A percentile compares a stretch with the other conserved stretches of the same genome.
Evolutionary conservation across 179 eudicot species (phyloP).

Genomic region (Silene vulgaris): DNA sequence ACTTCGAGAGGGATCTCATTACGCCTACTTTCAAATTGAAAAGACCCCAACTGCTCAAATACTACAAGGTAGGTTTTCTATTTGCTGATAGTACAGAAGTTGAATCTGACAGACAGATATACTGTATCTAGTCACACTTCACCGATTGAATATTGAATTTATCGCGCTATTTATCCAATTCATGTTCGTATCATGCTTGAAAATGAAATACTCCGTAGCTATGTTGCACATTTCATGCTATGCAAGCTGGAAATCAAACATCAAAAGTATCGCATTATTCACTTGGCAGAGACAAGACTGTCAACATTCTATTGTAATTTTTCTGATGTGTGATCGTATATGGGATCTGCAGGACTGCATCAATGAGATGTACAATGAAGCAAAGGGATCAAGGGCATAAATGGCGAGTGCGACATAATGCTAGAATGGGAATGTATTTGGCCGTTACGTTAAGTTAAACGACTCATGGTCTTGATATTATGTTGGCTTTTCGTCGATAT

Average conservation of each 20-base stretch:
- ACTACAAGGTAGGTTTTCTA: conserved; percentile 66
- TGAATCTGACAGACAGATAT: neutral
- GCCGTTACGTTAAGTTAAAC: neutral
- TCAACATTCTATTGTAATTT: neutral
- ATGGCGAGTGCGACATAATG: neutral
- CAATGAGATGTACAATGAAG: conserved; percentile 66
- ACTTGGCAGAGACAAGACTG: too few species aligned
- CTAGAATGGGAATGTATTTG: neutral
- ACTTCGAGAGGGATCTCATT: conserved; percentile 71
- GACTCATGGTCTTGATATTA: neutral
- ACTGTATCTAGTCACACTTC: neutral
- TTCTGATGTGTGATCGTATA: conserved; percentile 13
- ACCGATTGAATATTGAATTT: neutral
- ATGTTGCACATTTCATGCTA: neutral
- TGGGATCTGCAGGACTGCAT: conserved; percentile 49
- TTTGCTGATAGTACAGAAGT: neutral
- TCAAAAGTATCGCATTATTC: too few species aligned
- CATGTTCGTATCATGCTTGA: neutral
- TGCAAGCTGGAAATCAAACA: neutral
- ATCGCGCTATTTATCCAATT: neutral
- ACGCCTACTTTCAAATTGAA: conserved; percentile 96
- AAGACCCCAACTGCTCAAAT: conserved; percentile 81
- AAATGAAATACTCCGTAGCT: neutral
- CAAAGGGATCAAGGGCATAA: conserved; percentile 45
- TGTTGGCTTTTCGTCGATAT: neutral